Conservation (phyloP, 2,329 filamentous ascomycete species). For the Exutisphaerella laricina region DNA sequence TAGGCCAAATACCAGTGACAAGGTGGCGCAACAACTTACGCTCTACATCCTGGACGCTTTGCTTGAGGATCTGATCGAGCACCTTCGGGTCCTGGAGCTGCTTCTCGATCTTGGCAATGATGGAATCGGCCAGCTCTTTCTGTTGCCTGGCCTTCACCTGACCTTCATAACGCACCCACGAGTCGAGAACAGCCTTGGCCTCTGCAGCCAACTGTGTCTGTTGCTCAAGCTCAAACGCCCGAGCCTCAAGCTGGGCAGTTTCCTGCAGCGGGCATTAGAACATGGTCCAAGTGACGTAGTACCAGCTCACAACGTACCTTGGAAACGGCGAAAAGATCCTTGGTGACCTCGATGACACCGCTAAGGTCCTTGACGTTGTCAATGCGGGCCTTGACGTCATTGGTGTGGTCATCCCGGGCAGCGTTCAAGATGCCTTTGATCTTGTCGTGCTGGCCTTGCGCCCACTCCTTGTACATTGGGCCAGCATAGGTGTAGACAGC, state of each 20-base stretch:
- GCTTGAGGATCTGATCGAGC: conserved; percentile 94
- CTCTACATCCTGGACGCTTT: conserved; percentile 94
- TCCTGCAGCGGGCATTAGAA: conserved; percentile 55
- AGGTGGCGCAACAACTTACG: conserved; percentile 58
- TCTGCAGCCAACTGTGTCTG: conserved; percentile 85
- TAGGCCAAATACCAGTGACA: neutral
- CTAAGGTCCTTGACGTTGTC: conserved; percentile 91
- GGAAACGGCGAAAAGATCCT: conserved; percentile 93
- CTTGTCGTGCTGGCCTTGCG: conserved; percentile 79
- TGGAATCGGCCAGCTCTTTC: conserved; percentile 82
- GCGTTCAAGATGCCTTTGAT: conserved; percentile 93
- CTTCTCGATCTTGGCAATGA: conserved; percentile 98
- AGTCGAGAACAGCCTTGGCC: conserved; percentile 93
- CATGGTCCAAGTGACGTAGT: neutral
- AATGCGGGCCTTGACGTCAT: conserved; percentile 91
- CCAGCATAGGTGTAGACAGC: conserved; percentile 90
- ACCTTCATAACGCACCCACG: conserved; percentile 96
- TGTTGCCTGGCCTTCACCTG: conserved; percentile 99
- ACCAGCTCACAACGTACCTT: conserved; percentile 59
- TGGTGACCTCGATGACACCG: conserved; percentile 92
- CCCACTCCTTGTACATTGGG: conserved; percentile 88
- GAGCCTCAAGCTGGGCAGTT: conserved; percentile 90
- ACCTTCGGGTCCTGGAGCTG: conserved; percentile 97
- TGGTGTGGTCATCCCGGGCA: conserved; percentile 88
- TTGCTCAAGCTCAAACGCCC: conserved; percentile 97